Evolutionary conservation across 352 stramenopile genomes (phyloP), one percentile per base, ranked within the genome.

Genomic region (Hyaloperonospora arabidopsidis): DNA sequence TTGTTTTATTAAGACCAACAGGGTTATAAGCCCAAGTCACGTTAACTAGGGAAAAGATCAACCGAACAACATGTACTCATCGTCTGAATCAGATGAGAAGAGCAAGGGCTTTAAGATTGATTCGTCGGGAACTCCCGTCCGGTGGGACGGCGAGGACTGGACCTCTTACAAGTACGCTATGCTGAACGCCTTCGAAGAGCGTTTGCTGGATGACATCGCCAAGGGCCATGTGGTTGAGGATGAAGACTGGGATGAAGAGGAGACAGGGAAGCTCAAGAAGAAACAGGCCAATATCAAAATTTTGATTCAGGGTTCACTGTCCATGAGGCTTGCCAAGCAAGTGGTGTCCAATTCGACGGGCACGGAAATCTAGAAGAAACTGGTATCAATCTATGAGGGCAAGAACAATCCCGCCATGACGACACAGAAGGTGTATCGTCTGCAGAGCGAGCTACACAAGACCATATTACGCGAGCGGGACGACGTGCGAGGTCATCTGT

Each of bases 101-200:
- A 35, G 25, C 41, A 63, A 54, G 55, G 32, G 25, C 25, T 29
- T 29, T 7, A 29, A 29, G 25, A 29, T 29, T 22, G 40, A 32
- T 7, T 52, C 29, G 13, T 52, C 39, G 12, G 39, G 54, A 1
- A 52, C 47, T 21, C 47, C 45, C 0, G 47, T 56, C 4, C 21
- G 22, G 18, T 61, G 52, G 47, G 40, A 61, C 19, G 52, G 58
- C 0, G 34, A 61, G 1, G 51, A 65, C 23, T 51, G 52, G 52
- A 29, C 29, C 2, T 61, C 54, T 45, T 57, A 54, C 51, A 57
- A 65, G 17, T 49, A 54, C 10, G 46, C 38, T 0, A 65, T 65
- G 51, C n/a, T 54, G 0, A 60, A 65, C 17, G 40, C 51, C 1
- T 54, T 65, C 10, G 47, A 60, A 23, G 49, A 60, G 46, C 49